Evolutionary conservation across 2,329 filamentous ascomycete species (phyloP), one percentile per base, ranked within the genome.

Genomic region (Lachnellula occidentalis): DNA sequence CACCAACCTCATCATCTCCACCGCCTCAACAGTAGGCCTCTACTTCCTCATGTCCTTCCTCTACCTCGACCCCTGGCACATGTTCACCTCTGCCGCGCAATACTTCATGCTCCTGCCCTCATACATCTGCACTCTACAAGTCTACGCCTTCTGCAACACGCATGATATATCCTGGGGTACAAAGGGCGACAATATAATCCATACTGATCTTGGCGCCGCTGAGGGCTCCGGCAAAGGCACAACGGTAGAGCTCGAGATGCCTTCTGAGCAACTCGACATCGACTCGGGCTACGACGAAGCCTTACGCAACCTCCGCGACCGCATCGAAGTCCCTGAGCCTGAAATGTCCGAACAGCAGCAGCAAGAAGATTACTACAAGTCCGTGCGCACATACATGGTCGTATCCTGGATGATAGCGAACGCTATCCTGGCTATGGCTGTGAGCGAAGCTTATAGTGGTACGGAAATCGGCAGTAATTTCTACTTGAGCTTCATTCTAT

Each of bases 121-220:
- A 39, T 99, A 97, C 76, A 95, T 99, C 72, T 97, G 94, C 76
- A 97, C 90, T 0, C 80, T 99, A 2, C 94, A 99, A 72, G 91
- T 97, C 19, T 99, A 99, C 73, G 94, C 94, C 43, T 99, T 99
- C 73, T 97, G 94, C 78, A 99, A 99, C 75, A 95, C 92, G 0
- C 94, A 99, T 80, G 94, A 99, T 70, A 91, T 99, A 19, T 95
- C 92, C 0, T 99, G 94, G 94, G 94, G 94, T 45, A 99, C 94
- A 45, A 99, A 99, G 74, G 94, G 94, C 54, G 94, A 99, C 78
- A 99, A 99, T 71, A 85, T 95, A 36, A 86, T 94, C 66, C 87
- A 90, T 71, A 96, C 88, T 7, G 95, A 99, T 69, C 83, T 99
- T 0, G 94, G 94, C 54, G 85, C 88, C 5, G 94, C 95, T 12